Evolutionary conservation across 2,329 filamentous ascomycete species (phyloP).

Genomic region (Epichloe typhina): DNA sequence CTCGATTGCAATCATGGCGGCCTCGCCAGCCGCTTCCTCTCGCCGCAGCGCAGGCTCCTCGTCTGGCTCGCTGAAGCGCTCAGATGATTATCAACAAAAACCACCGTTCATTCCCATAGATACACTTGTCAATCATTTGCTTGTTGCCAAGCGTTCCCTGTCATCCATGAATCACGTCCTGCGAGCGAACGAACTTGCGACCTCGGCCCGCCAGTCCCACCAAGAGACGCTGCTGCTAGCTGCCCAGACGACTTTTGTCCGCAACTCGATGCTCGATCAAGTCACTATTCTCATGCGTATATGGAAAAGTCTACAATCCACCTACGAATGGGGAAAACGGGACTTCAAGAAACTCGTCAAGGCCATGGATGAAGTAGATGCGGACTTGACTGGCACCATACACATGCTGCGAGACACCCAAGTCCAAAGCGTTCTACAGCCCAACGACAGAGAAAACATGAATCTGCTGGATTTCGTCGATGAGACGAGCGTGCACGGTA

Average conservation of each 20-base stretch:
- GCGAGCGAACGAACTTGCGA: slow-evolving; percentile 77
- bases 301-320: slow-evolving; percentile 36
- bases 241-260: slow-evolving; percentile 56
- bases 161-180: slow-evolving; percentile 72
- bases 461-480: slow-evolving; percentile 67
- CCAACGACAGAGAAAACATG: slow-evolving; percentile 42
- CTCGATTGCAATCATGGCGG: slow-evolving; percentile 18
- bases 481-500: slow-evolving; percentile 51
- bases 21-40: slow-evolving; percentile 21
- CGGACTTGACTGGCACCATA: slow-evolving; percentile 53
- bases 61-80: slow-evolving; percentile 19
- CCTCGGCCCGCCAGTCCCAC: slow-evolving; percentile 57
- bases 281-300: slow-evolving; percentile 37
- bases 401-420: slow-evolving; percentile 47
- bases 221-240: slow-evolving; percentile 66
- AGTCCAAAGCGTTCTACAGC: slow-evolving; percentile 52
- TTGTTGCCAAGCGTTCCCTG: slow-evolving; percentile 77
- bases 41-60: slow-evolving; percentile 25
- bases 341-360: slow-evolving; percentile 50
- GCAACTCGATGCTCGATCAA: slow-evolving; percentile 46
- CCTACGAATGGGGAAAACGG: slow-evolving; percentile 43
- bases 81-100: slow-evolving; percentile 12
- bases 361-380: slow-evolving; percentile 53
- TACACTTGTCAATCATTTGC: slow-evolving; percentile 68
- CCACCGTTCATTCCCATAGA: slow-evolving; percentile 40